Base-by-base conservation (phyloP, 345 rosid genomes). In the Barbarea vulgaris region DNA sequence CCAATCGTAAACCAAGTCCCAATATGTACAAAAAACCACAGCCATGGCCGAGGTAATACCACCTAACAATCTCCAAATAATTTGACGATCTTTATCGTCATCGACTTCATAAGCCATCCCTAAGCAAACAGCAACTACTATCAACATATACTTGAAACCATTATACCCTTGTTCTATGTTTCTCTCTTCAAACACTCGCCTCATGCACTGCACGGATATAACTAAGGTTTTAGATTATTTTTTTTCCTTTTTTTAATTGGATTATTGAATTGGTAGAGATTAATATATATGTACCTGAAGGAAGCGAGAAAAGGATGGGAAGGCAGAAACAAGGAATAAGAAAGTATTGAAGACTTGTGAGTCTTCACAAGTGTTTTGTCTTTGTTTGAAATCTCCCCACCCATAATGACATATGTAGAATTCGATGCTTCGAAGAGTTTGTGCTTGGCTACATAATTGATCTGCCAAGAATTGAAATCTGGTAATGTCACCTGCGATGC, bases 1-100 rank as follows among this genome's bases (percentile, higher is more conserved):
- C 97, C 97, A 88, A 25, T 90, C 96, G 2, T 79, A 62, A 22
- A 83, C 91, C 24, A 92, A 64, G 73, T 92, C 96, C 97, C 97
- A 87, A 15, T 86, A 86, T 24, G 88, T 82, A 36, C 65, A 77
- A 41, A 59, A 25, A 60, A 87, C 37, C 11, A 85, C 87, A 41
- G 90, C 91, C 52, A 84, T 31, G 42, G 72, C 82, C 33, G 96
- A 86, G 12, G 77, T 69, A 25, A 70, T 63, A 5, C 84, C 88
- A 1, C 85, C 86, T 58, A 83, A 6, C 5, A 82, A 67, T 82
- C 77, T 70, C 92, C 79, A 81, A 3, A 79, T 21, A 18, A 80
- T 37, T 78, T 55, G 39, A 55, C 62, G 25, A 42, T 53, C 71
- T 75, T 70, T 8, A 36, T 67, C 24, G 41, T 14, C 54, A 59